Conservation (phyloP, 345 rosid species). For the Moringa oleifera region DNA sequence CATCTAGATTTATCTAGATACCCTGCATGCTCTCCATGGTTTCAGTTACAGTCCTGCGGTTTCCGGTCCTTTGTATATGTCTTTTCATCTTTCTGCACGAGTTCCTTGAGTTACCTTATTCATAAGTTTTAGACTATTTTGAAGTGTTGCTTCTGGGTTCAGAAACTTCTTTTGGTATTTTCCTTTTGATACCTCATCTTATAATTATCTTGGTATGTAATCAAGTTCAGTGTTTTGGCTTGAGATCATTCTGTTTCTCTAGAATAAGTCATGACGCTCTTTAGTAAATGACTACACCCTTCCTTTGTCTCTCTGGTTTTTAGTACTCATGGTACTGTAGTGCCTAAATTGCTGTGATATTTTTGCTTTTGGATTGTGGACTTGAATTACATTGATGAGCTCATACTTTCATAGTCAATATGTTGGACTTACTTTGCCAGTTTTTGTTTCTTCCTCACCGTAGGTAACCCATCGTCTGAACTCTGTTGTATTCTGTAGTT, state of each 20-base stretch:
- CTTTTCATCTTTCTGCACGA: no score
- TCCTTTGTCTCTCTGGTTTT: background rate
- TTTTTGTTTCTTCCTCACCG: slow-evolving; percentile 1
- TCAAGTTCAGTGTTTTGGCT: background rate
- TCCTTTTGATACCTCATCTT: no score
- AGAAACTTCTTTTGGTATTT: no score
- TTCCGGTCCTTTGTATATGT: background rate
- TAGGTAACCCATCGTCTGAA: slow-evolving; percentile 9
- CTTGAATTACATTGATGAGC: slow-evolving; percentile 1
- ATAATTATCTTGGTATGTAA: background rate
- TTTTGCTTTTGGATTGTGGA: slow-evolving; percentile 1
- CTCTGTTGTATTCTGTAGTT: slow-evolving; percentile 46
- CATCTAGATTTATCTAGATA: background rate
- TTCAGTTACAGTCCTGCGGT: background rate
- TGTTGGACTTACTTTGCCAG: slow-evolving; percentile 3
- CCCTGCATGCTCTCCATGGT: background rate
- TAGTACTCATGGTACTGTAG: background rate
- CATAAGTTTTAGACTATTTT: no score
- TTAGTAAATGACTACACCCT: no score
- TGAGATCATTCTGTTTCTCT: no score
- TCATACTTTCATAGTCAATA: background rate
- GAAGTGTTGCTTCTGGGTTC: no score
- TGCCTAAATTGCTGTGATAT: background rate
- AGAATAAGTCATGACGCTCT: no score
- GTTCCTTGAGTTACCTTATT: no score